phyloP scores from a whole-genome alignment of 208 protist genomes.

The Endotrypanum monterogeii region DNA sequence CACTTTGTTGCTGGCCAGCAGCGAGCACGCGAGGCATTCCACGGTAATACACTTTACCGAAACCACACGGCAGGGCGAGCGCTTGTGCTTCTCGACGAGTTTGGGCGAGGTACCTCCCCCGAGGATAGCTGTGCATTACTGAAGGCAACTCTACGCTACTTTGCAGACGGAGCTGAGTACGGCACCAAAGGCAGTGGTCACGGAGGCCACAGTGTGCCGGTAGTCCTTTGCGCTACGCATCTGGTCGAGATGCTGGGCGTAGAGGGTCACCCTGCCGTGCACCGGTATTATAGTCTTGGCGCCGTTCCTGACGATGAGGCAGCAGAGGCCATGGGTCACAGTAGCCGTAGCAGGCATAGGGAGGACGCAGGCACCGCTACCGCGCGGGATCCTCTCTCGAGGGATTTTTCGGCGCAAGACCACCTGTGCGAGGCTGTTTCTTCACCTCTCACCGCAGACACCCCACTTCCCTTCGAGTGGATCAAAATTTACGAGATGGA shows the following conservation, averaged over 20 bases:
- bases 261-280: neutral
- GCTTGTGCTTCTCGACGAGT: constrained; percentile 94
- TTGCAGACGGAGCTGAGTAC: constrained; percentile 20
- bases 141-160: constrained; percentile 56
- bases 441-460: neutral
- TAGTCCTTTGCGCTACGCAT: constrained; percentile 78
- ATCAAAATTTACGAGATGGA: constrained; percentile 53
- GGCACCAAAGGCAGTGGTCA: neutral
- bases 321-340: neutral
- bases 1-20: constrained; percentile 40
- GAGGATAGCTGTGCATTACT: constrained; percentile 87
- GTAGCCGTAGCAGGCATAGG: neutral
- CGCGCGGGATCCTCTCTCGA: neutral
- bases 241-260: constrained; percentile 57
- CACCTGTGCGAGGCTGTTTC: neutral
- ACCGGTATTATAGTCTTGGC: neutral
- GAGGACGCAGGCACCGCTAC: neutral
- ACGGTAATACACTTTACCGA: neutral
- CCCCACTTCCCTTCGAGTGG: constrained; percentile 47
- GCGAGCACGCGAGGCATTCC: neutral
- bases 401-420: neutral
- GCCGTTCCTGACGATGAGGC: neutral
- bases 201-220: constrained; percentile 7
- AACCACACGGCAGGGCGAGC: constrained; percentile 24
- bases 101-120: constrained; percentile 93